Conservation (phyloP, 1,284 basidiomycete genomes). For the Cutaneotrichosporon sp. region DNA sequence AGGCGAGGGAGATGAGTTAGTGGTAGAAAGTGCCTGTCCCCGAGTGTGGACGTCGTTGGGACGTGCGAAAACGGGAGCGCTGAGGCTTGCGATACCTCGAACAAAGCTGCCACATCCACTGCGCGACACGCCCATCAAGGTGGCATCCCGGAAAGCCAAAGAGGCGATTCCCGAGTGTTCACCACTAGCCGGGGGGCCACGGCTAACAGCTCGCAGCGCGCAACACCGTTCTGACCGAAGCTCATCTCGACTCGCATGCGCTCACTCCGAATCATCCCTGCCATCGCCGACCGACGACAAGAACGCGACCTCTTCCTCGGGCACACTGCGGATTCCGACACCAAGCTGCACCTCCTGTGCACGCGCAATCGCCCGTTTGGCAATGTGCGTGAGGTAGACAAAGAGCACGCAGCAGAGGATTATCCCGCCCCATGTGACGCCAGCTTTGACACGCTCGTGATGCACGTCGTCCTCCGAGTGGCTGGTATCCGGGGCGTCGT, state of each 20-base stretch:
- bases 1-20: neutral
- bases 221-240: too few species aligned
- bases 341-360: conserved; percentile 32
- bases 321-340: conserved; percentile 1
- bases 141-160: too few species aligned
- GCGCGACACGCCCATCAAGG: too few species aligned
- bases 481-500: neutral
- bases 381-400: conserved; percentile 51
- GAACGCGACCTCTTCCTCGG: conserved; percentile 21
- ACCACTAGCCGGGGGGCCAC: too few species aligned
- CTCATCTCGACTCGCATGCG: too few species aligned
- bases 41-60: too few species aligned
- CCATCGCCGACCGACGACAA: conserved; percentile 2
- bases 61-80: too few species aligned
- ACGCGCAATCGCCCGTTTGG: conserved; percentile 44
- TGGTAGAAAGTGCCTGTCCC: too few species aligned
- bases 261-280: neutral
- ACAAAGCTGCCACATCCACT: too few species aligned
- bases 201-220: too few species aligned
- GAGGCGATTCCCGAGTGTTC: too few species aligned
- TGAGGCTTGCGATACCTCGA: too few species aligned
- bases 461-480: conserved; percentile 16
- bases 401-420: conserved; percentile 50
- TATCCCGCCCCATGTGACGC: conserved; percentile 40
- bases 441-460: conserved; percentile 30